These are phyloP conservation scores for Cucurbita moschata DNA, from an alignment of 306 rosid genomes.

Conservation along the genomic window DNA sequence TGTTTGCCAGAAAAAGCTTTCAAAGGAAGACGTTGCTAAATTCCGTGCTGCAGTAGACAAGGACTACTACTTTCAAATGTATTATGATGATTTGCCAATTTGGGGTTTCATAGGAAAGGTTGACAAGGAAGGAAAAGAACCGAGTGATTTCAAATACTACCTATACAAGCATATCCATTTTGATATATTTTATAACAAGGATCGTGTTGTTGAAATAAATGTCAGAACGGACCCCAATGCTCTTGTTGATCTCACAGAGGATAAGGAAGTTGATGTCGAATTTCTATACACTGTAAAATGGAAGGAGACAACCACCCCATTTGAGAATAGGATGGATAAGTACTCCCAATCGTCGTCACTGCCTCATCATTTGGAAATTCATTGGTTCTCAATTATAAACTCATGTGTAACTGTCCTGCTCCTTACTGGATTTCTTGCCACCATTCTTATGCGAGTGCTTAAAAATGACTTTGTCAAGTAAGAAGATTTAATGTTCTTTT, in stretches of 20 bases:
- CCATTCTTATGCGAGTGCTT: constrained; percentile 73
- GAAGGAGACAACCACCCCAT: constrained; percentile 62
- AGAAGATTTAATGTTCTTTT: constrained; percentile 10
- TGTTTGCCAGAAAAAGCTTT: constrained; percentile 37
- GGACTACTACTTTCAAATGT: constrained; percentile 83
- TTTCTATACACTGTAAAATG: constrained; percentile 61
- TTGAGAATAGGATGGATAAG: constrained; percentile 79
- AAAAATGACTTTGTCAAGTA: constrained; percentile 93
- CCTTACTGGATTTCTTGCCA: constrained; percentile 71
- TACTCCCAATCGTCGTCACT: constrained; percentile 53
- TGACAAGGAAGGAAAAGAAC: constrained; percentile 57
- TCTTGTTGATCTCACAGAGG: constrained; percentile 58
- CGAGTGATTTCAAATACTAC: constrained; percentile 54
- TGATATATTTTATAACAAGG: constrained; percentile 51
- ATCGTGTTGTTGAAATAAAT: constrained; percentile 62
- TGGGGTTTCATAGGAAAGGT: constrained; percentile 83
- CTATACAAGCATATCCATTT: constrained; percentile 75
- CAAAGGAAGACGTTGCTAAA: constrained; percentile 41
- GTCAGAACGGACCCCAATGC: constrained; percentile 45
- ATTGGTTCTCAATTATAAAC: constrained; percentile 82
- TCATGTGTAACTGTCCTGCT: constrained; percentile 82
- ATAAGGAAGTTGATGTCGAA: constrained; percentile 43
- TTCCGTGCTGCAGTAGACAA: constrained; percentile 54
- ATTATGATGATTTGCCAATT: constrained; percentile 79
- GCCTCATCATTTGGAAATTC: constrained; percentile 81